A percentile compares a stretch with the other conserved stretches of the same genome.
Conservation (phyloP, 345 rosid species). For the Salix koriyanagi region DNA sequence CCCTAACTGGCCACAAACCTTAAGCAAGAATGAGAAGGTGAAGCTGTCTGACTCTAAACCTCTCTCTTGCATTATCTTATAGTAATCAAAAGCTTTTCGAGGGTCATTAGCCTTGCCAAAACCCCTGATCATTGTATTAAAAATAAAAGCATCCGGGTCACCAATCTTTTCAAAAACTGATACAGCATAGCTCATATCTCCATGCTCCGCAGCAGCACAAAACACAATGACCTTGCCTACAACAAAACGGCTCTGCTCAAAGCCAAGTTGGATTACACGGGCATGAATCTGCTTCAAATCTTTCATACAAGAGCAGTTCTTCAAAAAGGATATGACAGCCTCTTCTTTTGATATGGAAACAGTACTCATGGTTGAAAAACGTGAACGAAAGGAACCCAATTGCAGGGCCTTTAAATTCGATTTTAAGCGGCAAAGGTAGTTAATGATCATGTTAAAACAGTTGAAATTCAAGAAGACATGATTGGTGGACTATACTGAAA, state of each 20-base stretch:
- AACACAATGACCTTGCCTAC: conserved; percentile 33
- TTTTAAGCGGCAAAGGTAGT: conserved; percentile 21
- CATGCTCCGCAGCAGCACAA: conserved; percentile 34
- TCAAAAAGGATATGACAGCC: conserved; percentile 26
- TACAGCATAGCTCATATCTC: conserved; percentile 37
- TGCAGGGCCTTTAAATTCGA: not conserved
- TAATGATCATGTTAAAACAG: not conserved
- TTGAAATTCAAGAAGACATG: not conserved
- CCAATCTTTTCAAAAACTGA: conserved; percentile 23
- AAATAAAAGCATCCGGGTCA: conserved; percentile 44
- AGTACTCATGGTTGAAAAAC: not conserved
- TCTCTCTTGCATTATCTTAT: conserved; percentile 26
- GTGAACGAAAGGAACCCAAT: not conserved
- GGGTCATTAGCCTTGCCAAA: conserved; percentile 21
- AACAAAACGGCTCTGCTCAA: conserved; percentile 22
- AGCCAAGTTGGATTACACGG: conserved; percentile 23
- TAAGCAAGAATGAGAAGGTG: conserved; percentile 42
- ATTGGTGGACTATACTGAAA: not conserved
- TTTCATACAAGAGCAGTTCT: conserved; percentile 28
- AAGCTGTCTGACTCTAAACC: conserved; percentile 36
- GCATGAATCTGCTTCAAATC: conserved; percentile 34
- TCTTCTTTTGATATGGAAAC: conserved; percentile 5
- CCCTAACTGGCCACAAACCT: conserved; percentile 35
- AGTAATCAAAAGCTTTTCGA: conserved; percentile 23
- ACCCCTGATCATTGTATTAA: conserved; percentile 46